Conservation (phyloP, 371 early-diverging fungal genomes). For the Mortierella sp. region DNA sequence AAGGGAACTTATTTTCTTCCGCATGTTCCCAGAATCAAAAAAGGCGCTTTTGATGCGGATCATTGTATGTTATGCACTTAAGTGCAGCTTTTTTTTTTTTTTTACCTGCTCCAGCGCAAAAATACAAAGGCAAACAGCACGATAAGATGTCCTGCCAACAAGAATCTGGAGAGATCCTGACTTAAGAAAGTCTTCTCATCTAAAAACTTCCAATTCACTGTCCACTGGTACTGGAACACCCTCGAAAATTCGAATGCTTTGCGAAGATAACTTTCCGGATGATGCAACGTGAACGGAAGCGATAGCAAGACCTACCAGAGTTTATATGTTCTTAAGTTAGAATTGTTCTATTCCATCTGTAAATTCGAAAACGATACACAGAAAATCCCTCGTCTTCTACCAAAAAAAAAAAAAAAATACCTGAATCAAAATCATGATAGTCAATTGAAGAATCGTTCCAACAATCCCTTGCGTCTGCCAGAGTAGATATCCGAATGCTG, state of each 20-base stretch:
- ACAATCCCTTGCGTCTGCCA: constrained; percentile 69
- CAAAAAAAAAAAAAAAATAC: too few relatives aligned
- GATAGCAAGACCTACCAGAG: constrained; percentile 65
- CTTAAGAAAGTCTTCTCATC: constrained; percentile 75
- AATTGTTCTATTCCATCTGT: too few relatives aligned
- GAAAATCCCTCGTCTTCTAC: too few relatives aligned
- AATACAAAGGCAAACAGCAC: constrained; percentile 71
- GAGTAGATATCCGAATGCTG: constrained; percentile 81
- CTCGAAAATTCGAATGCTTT: constrained; percentile 90
- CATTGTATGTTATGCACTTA: too few relatives aligned
- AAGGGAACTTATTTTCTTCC: neutral
- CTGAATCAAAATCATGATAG: constrained; percentile 66
- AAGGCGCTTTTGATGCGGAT: too few relatives aligned
- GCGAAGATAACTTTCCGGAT: constrained; percentile 73
- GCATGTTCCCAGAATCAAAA: too few relatives aligned
- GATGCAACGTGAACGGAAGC: constrained; percentile 74
- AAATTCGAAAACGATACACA: too few relatives aligned
- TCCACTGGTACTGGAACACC: constrained; percentile 89
- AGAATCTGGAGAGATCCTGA: constrained; percentile 62
- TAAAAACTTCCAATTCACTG: constrained; percentile 95
- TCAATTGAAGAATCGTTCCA: constrained; percentile 61
- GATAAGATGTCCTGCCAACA: constrained; percentile 71
- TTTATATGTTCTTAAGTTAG: too few relatives aligned
- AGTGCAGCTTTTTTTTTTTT: neutral
- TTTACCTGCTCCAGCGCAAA: constrained; percentile 63